Base-by-base conservation (phyloP, 2,329 filamentous ascomycete genomes). In the Verticillium klebahnii region DNA sequence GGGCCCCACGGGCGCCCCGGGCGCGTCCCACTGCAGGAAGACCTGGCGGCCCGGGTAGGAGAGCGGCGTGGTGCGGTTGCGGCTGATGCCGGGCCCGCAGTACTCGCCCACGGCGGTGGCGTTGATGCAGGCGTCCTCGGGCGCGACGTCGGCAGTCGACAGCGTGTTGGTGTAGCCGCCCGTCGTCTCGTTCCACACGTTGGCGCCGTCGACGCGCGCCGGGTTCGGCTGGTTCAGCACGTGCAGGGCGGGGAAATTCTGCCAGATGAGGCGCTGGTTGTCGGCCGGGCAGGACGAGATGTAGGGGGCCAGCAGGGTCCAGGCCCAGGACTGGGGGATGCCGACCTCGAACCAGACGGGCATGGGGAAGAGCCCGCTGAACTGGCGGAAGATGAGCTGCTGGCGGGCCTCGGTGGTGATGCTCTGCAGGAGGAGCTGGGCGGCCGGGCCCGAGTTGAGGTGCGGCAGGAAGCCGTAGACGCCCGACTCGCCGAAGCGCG, bases 381-480 rank as follows among this genome's bases (percentile, higher is more conserved):
- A 92, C 71, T 95, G 91, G 23, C 92, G 88, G 81, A 95, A 95
- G 67, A 91, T 88, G 79, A 93, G 81, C 77, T 96, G 90, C 77
- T 96, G 92, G 0, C 91, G 88, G 0, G 91, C 89, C 72, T 95
- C 91, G 12, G 87, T 89, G 3, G 90, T 85, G 69, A 95, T 91
- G 23, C 89, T 89, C 75, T 93, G 90, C 2, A 91, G 79, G 2
- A 96, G 80, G 17, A 95, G 76, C 70, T 89, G 87, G 0, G 85
- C 91, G 14, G 89, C 89, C 67, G 91, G 89, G 5, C 90, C 88
- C 0, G 89, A 88, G 73, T 94, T 86, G 56, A 95, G 81, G 70
- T 95, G 91, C 58, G 87, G 83, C 65, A 93, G 79, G 78, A 94
- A 95, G 0, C 91, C 91, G 77, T 91, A 93, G 1, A 93, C 90